Evolutionary conservation across 73 alveolate genomes (phyloP), one percentile per base, ranked within the genome.

Genomic region (Blepharisma japonicum): DNA sequence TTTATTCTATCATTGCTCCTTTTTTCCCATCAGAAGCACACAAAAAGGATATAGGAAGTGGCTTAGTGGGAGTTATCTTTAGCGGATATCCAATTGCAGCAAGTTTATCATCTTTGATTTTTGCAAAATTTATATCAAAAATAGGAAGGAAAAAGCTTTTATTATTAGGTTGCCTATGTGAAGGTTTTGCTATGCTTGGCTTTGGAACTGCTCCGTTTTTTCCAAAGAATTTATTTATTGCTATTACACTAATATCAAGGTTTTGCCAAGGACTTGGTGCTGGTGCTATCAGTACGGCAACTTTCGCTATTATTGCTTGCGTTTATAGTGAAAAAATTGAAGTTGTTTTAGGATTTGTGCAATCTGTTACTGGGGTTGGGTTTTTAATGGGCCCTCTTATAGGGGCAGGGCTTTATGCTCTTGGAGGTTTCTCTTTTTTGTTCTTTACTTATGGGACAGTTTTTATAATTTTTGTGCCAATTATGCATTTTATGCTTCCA

Each of bases 181-280:
- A 61, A 61, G 11, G 14, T 3, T 14, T 61, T 25, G 0, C 74
- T 11, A 61, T 39, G 14, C 47, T 61, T 9, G 74, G 74, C 4
- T 61, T 20, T 25, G 14, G 50, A 14, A 8, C 23, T 9, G 14
- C 23, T 8, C 74, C 74, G 0, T 14, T 61, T 61, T 25, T 61
- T 20, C 49, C 38, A 14, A 14, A 2, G 2, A 25, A 25, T 9
- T 61, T 3, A 8, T 61, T 61, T 25, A 20, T 61, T 9, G 47
- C 2, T 48, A 8, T 61, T 3, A 39, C 47, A 61, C 11, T 61
- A 2, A 25, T 39, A 9, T 9, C 23, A 25, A n/a, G 74, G 14
- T 39, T 61, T 61, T 25, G 14, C 46, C 74, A 61, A 5, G 74
- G 74, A 2, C 47, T 61, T 20, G 74, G 74, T 18, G 74, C 74